These are phyloP conservation scores for Cryphonectria nitschkei DNA, from an alignment of 2,329 filamentous ascomycete genomes.

Conservation along the genomic window DNA sequence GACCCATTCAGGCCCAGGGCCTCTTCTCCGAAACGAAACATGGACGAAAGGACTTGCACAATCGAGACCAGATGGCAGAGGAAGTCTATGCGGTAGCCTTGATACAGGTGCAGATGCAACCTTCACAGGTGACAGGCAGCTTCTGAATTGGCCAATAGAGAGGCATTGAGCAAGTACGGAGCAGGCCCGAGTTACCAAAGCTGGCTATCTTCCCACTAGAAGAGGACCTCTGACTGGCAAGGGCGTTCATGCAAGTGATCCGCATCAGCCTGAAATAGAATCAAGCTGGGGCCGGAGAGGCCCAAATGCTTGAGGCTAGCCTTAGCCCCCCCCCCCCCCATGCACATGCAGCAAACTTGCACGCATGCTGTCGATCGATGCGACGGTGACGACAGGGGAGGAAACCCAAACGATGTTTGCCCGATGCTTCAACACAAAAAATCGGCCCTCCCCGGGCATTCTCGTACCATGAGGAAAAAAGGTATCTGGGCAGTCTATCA, in stretches of 20 bases:
- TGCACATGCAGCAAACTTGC: conserved; percentile 26
- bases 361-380: conserved; percentile 15
- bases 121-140: neutral
- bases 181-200: neutral
- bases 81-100: neutral
- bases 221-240: neutral
- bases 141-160: neutral
- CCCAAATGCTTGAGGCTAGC: conserved; percentile 10
- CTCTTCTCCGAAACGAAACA: conserved; percentile 13
- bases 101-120: neutral
- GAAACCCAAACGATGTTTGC: conserved; percentile 26
- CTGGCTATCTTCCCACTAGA: neutral
- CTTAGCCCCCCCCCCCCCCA: neutral
- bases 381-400: conserved; percentile 14
- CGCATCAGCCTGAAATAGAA: conserved; percentile 7
- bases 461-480: conserved; percentile 9
- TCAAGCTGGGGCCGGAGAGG: neutral
- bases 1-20: neutral
- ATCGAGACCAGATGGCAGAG: neutral
- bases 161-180: neutral
- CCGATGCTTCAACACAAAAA: neutral
- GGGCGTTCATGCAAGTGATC: conserved; percentile 2
- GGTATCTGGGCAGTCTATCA: conserved; percentile 4
- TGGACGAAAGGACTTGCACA: neutral
- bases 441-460: neutral